Percentiles rank a stretch among this genome's conserved stretches.
phyloP scores from a whole-genome alignment of 2,329 filamentous ascomycete genomes.

The Amauroascus verrucosus region DNA sequence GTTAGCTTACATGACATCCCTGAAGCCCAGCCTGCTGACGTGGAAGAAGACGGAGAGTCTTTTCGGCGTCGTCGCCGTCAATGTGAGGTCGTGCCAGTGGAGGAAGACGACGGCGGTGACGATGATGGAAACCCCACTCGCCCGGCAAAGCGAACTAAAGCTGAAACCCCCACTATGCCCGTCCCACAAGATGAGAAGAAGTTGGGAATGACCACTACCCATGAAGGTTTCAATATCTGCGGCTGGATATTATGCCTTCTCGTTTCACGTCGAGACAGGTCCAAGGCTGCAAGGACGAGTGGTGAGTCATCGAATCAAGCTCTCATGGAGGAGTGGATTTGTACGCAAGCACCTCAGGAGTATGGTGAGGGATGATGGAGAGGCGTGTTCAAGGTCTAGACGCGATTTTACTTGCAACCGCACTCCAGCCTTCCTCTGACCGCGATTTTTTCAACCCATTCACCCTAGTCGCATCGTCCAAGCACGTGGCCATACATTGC shows the following conservation, averaged over 20 bases:
- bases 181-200: conserved; percentile 68
- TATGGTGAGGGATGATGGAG: conserved; percentile 29
- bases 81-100: neutral
- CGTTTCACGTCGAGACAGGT: conserved; percentile 57
- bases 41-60: conserved; percentile 6
- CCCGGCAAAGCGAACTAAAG: conserved; percentile 2
- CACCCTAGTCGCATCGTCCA: no score
- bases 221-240: conserved; percentile 94
- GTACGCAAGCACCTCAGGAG: conserved; percentile 51
- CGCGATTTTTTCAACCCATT: no score
- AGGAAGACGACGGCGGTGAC: no score
- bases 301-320: conserved; percentile 43
- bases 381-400: no score
- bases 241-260: conserved; percentile 86
- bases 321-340: conserved; percentile 79
- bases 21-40: conserved; percentile 26
- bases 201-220: conserved; percentile 67
- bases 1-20: conserved; percentile 50
- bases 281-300: conserved; percentile 26
- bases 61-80: conserved; percentile 19
- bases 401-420: no score
- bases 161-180: conserved; percentile 10
- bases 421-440: no score
- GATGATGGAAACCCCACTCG: neutral
- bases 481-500: neutral